Conservation (phyloP, 176 grass and related monocot genomes). For the Triticum dicoccoides region DNA sequence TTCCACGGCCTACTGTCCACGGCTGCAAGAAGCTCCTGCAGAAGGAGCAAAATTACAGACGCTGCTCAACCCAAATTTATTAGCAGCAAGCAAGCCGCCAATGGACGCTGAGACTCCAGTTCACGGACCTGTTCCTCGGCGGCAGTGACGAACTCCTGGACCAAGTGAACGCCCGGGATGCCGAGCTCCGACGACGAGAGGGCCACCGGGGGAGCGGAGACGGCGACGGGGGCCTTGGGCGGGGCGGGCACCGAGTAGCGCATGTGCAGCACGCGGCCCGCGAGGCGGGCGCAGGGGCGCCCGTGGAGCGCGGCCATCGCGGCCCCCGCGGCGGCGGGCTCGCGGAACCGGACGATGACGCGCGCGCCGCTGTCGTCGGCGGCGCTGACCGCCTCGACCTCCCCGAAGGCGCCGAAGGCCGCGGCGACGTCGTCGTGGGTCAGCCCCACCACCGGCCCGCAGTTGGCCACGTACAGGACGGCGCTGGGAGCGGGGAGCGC, state of each 20-base stretch:
- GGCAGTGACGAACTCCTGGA: constrained; percentile 64
- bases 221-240: constrained; percentile 32
- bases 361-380: constrained; percentile 75
- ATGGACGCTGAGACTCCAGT: neutral
- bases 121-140: constrained; percentile 67
- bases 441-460: constrained; percentile 75
- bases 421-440: constrained; percentile 46
- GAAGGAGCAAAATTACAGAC: neutral
- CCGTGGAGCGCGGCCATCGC: constrained; percentile 70
- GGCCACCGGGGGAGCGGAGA: constrained; percentile 40
- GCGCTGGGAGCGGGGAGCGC: constrained; percentile 12
- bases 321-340: constrained; percentile 45
- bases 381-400: constrained; percentile 49
- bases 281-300: constrained; percentile 41
- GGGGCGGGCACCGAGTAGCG: constrained; percentile 55
- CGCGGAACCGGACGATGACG: constrained; percentile 65
- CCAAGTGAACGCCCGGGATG: constrained; percentile 74
- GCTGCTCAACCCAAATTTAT: neutral
- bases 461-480: constrained; percentile 82
- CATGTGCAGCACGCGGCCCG: constrained; percentile 60
- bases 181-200: constrained; percentile 49
- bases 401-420: constrained; percentile 61
- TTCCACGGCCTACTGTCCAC: constrained; percentile 72
- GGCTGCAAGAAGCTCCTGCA: constrained; percentile 71
- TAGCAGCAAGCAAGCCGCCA: neutral